Percentiles rank a stretch among this genome's conserved stretches.
Conservation (phyloP, 495 filamentous ascomycete species). For the Aspergillus cavernicola region DNA sequence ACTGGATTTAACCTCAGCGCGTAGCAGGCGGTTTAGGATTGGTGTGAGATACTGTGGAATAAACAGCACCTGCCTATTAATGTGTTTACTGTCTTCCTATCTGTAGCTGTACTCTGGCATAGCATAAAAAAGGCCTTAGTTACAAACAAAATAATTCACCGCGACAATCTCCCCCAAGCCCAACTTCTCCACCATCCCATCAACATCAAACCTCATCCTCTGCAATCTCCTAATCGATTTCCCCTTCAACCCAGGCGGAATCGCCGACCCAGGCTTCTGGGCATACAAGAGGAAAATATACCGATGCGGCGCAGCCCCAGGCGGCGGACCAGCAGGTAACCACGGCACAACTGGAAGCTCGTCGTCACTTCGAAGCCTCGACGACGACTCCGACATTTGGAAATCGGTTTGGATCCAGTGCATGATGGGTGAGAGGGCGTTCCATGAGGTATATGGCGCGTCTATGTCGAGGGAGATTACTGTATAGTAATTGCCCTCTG, state of each 20-base stretch:
- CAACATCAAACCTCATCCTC: constrained; percentile 2
- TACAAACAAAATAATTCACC: background rate
- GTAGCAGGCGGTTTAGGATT: too few relatives aligned
- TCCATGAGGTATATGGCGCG: background rate
- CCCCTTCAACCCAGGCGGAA: background rate
- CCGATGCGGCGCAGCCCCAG: background rate
- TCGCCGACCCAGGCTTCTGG: background rate
- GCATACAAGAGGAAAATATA: background rate
- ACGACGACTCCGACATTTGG: background rate
- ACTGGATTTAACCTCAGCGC: too few relatives aligned
- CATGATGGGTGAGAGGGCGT: background rate
- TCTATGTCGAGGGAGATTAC: background rate
- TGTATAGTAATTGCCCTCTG: background rate
- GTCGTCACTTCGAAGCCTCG: background rate
- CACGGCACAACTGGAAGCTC: background rate
- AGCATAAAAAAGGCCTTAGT: too few relatives aligned
- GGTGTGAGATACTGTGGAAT: too few relatives aligned
- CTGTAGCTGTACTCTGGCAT: too few relatives aligned
- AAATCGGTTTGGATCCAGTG: background rate
- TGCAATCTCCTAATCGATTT: background rate
- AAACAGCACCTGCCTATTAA: too few relatives aligned
- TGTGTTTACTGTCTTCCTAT: too few relatives aligned
- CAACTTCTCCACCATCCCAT: background rate
- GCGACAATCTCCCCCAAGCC: background rate
- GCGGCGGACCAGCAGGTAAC: background rate